Evolutionary conservation across 2,329 filamentous ascomycete genomes (phyloP).

Genomic region (Aphanocladium album): DNA sequence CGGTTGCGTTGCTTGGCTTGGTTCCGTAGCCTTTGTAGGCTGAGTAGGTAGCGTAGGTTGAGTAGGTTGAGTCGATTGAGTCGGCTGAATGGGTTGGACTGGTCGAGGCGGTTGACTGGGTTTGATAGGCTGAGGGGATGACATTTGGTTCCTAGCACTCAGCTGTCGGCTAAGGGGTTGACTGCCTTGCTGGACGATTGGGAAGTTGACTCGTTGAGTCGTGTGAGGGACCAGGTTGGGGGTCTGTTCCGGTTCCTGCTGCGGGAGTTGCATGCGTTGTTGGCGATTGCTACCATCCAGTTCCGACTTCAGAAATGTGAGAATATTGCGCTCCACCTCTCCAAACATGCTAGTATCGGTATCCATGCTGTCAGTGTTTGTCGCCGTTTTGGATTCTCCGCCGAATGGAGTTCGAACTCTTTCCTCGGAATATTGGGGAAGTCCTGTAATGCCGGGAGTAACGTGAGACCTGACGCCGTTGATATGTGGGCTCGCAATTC

Average conservation of each 20-base stretch:
- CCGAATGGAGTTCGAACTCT: background rate
- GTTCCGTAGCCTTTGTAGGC: too few relatives aligned
- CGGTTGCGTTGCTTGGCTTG: background rate
- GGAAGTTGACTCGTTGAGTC: background rate
- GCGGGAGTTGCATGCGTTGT: background rate
- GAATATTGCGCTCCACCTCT: conserved; percentile 5
- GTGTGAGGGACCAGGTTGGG: conserved; percentile 14
- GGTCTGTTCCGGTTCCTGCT: background rate
- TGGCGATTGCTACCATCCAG: conserved; percentile 16
- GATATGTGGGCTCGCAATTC: conserved; percentile 24
- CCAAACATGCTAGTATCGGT: background rate
- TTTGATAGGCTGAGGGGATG: background rate
- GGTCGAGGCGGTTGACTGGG: background rate
- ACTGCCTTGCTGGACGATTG: background rate
- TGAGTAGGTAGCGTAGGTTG: background rate
- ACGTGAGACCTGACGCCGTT: conserved; percentile 15
- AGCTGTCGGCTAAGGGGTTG: background rate
- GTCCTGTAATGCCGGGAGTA: conserved; percentile 7
- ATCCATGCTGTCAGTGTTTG: background rate
- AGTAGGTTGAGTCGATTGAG: background rate
- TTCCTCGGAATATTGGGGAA: background rate
- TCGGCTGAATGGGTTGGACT: background rate
- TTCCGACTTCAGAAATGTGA: conserved; percentile 3
- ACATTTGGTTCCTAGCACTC: background rate
- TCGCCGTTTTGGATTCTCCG: background rate